Evolutionary conservation across 306 rosid species (phyloP), one percentile per base, ranked within the genome.

Genomic region (Cajanus cajan): DNA sequence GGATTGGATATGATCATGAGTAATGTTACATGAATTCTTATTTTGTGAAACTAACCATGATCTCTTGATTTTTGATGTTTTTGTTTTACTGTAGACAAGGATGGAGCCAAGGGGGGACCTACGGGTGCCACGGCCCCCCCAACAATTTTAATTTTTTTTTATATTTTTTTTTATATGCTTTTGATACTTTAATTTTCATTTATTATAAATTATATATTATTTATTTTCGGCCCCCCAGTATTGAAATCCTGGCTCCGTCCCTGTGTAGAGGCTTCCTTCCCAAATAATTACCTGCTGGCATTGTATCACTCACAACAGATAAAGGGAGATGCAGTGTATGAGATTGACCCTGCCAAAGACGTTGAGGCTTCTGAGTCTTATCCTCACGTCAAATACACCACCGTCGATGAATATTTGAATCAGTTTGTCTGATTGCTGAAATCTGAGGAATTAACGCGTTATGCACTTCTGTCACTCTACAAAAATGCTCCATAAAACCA

Each of bases 331-430:
- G 62, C 83, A 15, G 82, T 80, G 41, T 89, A 74, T 57, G 87
- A 80, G 52, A 82, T 87, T 71, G 86, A 89, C 6, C 77, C 83
- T 15, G 62, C 89, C 15, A 70, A 57, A 36, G 88, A 84, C 0
- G 64, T 67, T 33, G 89, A 87, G 36, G 87, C 90, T 78, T 62
- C 67, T 18, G 83, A 80, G 5, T 65, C 82, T 39, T 89, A 80
- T 19, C 88, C 89, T 7, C 71, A 83, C 4, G 78, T 87, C 3
- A 80, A 85, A 64, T 87, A 87, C 86, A 82, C 85, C 11, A 87
- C 84, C 2, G 43, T 62, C 0, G 83, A 85, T 5, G 76, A 82
- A 24, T 84, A 76, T 55, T 44, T 86, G 55, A 13, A 82, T 31
- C 82, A 79, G 21, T 79, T 88, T 43, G 74, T 88, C 48, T 87